Conservation (phyloP, 352 stramenopile species). For the Salisapilia sapeloensis region DNA sequence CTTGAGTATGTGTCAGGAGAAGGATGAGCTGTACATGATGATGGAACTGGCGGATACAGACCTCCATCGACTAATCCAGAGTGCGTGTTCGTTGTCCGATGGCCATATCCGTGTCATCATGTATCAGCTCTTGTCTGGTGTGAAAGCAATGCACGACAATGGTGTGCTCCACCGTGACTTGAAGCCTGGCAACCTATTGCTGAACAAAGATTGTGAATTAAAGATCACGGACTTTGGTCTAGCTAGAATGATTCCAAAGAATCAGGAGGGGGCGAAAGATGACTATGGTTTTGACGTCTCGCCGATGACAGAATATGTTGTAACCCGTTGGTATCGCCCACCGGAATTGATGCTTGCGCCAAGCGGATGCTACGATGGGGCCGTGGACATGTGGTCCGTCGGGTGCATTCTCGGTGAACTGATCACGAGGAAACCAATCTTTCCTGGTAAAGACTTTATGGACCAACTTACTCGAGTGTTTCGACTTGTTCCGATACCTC, state of each 20-base stretch:
- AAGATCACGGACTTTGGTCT: slow-evolving; percentile 93
- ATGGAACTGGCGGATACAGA: slow-evolving; percentile 92
- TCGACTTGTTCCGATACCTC: slow-evolving; percentile 52
- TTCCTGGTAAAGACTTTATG: slow-evolving; percentile 73
- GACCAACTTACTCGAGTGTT: slow-evolving; percentile 71
- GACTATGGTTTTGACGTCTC: slow-evolving; percentile 12
- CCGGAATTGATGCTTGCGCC: slow-evolving; percentile 86
- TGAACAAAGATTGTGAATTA: slow-evolving; percentile 85
- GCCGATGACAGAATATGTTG: slow-evolving; percentile 80
- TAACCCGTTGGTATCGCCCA: slow-evolving; percentile 85
- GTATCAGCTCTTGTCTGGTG: slow-evolving; percentile 66
- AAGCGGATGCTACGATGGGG: slow-evolving; percentile 79
- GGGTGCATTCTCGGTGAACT: slow-evolving; percentile 90
- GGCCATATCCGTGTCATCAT: slow-evolving; percentile 78
- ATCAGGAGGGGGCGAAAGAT: slow-evolving; percentile 5
- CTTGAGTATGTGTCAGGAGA: slow-evolving; percentile 80
- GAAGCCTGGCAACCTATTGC: slow-evolving; percentile 88
- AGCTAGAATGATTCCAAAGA: slow-evolving; percentile 66
- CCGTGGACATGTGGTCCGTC: slow-evolving; percentile 77
- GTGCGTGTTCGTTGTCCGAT: slow-evolving; percentile 60
- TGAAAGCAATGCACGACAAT: slow-evolving; percentile 89
- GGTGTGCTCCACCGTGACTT: slow-evolving; percentile 88
- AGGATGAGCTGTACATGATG: slow-evolving; percentile 93
- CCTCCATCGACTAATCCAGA: slow-evolving; percentile 82
- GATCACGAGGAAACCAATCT: slow-evolving; percentile 56